A percentile compares a stretch with the other conserved stretches of the same genome.
These are phyloP conservation scores for Apiosordaria backusii DNA, from an alignment of 495 filamentous ascomycete species.

Conservation along the genomic window DNA sequence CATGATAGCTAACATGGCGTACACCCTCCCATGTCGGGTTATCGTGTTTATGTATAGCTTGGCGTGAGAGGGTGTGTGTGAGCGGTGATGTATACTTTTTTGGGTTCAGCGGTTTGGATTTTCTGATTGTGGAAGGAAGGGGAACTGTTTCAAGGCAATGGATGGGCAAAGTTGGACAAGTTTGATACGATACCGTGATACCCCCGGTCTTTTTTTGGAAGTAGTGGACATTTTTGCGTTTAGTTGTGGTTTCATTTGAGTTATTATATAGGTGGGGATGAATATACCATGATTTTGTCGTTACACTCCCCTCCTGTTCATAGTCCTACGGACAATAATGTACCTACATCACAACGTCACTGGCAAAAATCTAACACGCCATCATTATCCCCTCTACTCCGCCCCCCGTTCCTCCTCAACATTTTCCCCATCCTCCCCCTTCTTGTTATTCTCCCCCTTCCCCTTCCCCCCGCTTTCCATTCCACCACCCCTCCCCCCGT, in stretches of 20 bases:
- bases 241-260: neutral
- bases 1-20: too few relatives aligned
- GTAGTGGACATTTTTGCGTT: neutral
- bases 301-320: too few relatives aligned
- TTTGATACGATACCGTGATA: slow-evolving; percentile 10
- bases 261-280: neutral
- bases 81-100: too few relatives aligned
- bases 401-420: too few relatives aligned
- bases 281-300: neutral
- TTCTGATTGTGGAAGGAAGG: too few relatives aligned
- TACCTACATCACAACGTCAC: too few relatives aligned
- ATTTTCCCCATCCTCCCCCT: too few relatives aligned
- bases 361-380: neutral
- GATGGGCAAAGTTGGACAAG: too few relatives aligned
- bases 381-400: neutral
- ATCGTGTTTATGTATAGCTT: too few relatives aligned
- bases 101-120: neutral
- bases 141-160: neutral
- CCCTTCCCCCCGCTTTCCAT: slow-evolving; percentile 5
- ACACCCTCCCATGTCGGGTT: too few relatives aligned
- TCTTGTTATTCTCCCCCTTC: neutral
- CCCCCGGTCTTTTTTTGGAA: slow-evolving; percentile 7
- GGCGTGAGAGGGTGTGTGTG: too few relatives aligned
- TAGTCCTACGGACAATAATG: too few relatives aligned
- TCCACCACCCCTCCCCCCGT: slow-evolving; percentile 1